phyloP scores from a whole-genome alignment of 2,329 filamentous ascomycete species.

The Trichoderma arundinaceum region DNA sequence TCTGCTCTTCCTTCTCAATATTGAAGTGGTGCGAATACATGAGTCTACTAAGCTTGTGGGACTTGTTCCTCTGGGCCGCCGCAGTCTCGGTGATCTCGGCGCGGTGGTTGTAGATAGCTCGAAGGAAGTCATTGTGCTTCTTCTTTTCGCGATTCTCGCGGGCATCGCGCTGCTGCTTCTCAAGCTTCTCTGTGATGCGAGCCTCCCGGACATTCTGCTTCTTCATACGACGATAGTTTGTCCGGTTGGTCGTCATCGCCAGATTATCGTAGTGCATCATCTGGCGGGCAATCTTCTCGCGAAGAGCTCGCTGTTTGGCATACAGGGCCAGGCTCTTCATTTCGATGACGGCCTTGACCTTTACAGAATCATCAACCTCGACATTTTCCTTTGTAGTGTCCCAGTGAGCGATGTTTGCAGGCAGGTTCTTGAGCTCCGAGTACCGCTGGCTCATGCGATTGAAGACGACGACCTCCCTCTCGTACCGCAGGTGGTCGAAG shows the following conservation, averaged over 20 bases:
- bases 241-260: constrained; percentile 94
- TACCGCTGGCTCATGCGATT: constrained; percentile 88
- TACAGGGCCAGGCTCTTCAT: constrained; percentile 91
- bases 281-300: constrained; percentile 84
- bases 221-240: constrained; percentile 91
- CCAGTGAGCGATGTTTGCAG: constrained; percentile 86
- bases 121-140: constrained; percentile 91
- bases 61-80: constrained; percentile 70
- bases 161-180: constrained; percentile 97
- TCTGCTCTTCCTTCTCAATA: constrained; percentile 99
- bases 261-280: constrained; percentile 97
- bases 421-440: constrained; percentile 79
- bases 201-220: constrained; percentile 96
- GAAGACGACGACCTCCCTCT: constrained; percentile 86
- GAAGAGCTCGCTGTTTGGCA: constrained; percentile 82
- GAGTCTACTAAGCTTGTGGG: constrained; percentile 84
- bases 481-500: constrained; percentile 81
- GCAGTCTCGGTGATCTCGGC: constrained; percentile 75
- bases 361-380: constrained; percentile 79
- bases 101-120: constrained; percentile 82
- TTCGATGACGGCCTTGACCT: constrained; percentile 90
- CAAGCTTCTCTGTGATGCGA: constrained; percentile 95
- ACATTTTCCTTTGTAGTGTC: constrained; percentile 73
- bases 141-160: constrained; percentile 97
- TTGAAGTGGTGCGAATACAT: constrained; percentile 92